These are phyloP conservation scores for Myriosclerotinia curreyana DNA, from an alignment of 2,329 filamentous ascomycete genomes.

Conservation along the genomic window DNA sequence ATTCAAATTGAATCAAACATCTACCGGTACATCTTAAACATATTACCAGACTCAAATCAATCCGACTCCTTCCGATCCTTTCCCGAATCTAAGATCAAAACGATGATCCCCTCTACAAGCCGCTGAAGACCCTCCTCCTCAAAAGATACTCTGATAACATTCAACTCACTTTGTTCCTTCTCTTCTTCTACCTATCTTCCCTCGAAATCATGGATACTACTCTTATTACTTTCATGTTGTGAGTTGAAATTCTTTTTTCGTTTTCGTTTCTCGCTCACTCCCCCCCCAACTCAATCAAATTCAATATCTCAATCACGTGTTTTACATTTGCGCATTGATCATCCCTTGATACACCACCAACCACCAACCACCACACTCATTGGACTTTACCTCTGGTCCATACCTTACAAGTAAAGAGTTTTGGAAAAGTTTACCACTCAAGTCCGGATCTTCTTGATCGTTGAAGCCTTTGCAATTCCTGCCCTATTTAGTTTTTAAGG, in stretches of 20 bases:
- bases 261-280: too few species aligned
- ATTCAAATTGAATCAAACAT: not conserved
- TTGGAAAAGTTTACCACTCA: not conserved
- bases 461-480: not conserved
- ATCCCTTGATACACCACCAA: not conserved
- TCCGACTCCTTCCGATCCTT: not conserved
- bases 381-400: not conserved
- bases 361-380: too few species aligned
- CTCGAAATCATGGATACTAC: constrained; percentile 49
- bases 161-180: not conserved
- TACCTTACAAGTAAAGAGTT: not conserved
- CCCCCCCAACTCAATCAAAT: constrained; percentile 5
- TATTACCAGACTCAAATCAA: too few species aligned
- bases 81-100: not conserved
- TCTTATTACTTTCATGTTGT: constrained; percentile 67
- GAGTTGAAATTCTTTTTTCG: constrained; percentile 28
- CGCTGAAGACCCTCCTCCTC: constrained; percentile 8
- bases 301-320: not conserved
- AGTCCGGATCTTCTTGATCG: not conserved
- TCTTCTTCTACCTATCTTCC: constrained; percentile 25
- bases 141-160: not conserved
- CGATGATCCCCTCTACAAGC: constrained; percentile 2
- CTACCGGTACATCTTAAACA: too few species aligned
- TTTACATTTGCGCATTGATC: constrained; percentile 9
- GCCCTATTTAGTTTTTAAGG: not conserved